phyloP scores from a whole-genome alignment of 805 yeast species.

The Yamadazyma scolyti region DNA sequence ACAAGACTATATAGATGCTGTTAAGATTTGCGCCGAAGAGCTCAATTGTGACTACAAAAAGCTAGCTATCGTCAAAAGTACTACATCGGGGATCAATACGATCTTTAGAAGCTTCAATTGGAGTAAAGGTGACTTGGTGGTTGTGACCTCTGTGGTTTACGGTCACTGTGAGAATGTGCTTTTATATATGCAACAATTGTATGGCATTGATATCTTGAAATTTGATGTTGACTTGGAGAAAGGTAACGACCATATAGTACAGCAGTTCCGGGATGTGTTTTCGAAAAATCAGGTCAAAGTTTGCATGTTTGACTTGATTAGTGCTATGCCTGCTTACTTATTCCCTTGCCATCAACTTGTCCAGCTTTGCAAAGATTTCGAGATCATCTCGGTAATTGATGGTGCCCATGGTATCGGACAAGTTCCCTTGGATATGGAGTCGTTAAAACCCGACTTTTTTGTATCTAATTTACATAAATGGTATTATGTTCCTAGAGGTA shows the following conservation, averaged over 20 bases:
- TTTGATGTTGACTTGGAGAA: slow-evolving; percentile 35
- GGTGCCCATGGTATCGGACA: slow-evolving; percentile 72
- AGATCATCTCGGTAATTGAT: slow-evolving; percentile 56
- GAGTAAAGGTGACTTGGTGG: slow-evolving; percentile 47
- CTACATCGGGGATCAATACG: slow-evolving; percentile 58
- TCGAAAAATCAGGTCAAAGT: slow-evolving; percentile 20
- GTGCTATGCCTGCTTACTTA: slow-evolving; percentile 60
- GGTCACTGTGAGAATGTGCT: slow-evolving; percentile 54
- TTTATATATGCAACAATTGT: slow-evolving; percentile 30
- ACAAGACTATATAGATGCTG: slow-evolving; percentile 25
- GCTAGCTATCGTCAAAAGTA: slow-evolving; percentile 55
- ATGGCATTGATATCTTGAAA: slow-evolving; percentile 27
- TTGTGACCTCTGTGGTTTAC: slow-evolving; percentile 50
- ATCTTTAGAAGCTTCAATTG: slow-evolving; percentile 54
- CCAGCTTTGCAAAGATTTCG: slow-evolving; percentile 40
- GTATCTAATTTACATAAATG: slow-evolving; percentile 68
- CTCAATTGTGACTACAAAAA: slow-evolving; percentile 45
- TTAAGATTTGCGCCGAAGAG: slow-evolving; percentile 34
- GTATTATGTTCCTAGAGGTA: slow-evolving; percentile 56
- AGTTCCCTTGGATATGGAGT: slow-evolving; percentile 38
- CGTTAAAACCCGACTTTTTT: slow-evolving; percentile 55
- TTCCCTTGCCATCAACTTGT: slow-evolving; percentile 54
- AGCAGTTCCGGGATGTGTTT: slow-evolving; percentile 18
- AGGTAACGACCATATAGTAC: slow-evolving; percentile 27
- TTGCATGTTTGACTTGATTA: slow-evolving; percentile 56